phyloP scores from a whole-genome alignment of 805 yeast species.

The Candida piceae region DNA sequence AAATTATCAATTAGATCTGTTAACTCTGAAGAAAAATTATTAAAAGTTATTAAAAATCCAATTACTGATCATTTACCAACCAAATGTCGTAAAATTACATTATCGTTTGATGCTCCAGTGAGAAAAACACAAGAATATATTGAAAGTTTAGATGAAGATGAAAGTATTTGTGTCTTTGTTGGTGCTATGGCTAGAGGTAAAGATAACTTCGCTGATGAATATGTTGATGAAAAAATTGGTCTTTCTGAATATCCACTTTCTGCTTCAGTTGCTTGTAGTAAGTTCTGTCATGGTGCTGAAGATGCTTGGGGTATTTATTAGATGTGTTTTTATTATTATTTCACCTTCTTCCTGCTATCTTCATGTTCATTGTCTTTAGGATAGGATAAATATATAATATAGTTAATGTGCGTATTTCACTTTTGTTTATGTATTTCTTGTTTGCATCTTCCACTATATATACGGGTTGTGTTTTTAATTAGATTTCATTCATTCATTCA shows the following conservation, averaged over 20 bases:
- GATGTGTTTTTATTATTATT: no score
- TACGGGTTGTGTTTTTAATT: no score
- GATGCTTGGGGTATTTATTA: slow-evolving; percentile 84
- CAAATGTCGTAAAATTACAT: slow-evolving; percentile 88
- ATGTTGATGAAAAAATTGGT: slow-evolving; percentile 93
- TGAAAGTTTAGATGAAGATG: slow-evolving; percentile 71
- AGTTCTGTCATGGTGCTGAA: slow-evolving; percentile 97
- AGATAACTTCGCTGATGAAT: slow-evolving; percentile 96
- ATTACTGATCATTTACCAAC: slow-evolving; percentile 95
- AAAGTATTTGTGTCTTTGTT: slow-evolving; percentile 94
- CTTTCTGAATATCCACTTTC: slow-evolving; percentile 92
- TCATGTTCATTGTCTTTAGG: no score
- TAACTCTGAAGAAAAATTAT: slow-evolving; percentile 88
- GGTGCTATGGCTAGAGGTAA: slow-evolving; percentile 99
- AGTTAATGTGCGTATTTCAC: no score
- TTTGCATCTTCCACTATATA: no score
- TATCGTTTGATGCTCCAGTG: slow-evolving; percentile 88
- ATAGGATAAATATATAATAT: no score
- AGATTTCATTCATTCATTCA: no score
- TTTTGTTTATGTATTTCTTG: no score
- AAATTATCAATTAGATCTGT: slow-evolving; percentile 90
- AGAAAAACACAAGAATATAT: slow-evolving; percentile 87
- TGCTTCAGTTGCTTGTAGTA: slow-evolving; percentile 97
- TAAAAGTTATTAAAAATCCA: slow-evolving; percentile 94
- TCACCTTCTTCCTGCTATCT: no score